These are phyloP conservation scores for Kwoniella mangroviensis DNA, from an alignment of 768 basidiomycete genomes.

Conservation along the genomic window DNA sequence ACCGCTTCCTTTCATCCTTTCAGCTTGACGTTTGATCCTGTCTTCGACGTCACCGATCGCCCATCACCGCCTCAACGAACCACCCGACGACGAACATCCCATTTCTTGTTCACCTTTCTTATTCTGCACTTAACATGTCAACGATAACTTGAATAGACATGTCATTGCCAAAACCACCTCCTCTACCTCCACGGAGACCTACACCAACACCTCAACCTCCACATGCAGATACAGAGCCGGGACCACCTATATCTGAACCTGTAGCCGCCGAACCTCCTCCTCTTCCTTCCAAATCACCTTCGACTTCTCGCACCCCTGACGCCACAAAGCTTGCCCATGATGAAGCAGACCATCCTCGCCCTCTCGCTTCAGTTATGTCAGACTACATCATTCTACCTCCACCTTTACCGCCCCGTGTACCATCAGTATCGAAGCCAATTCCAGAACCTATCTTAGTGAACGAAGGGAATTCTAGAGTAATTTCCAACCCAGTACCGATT, in stretches of 20 bases:
- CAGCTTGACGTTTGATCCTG: too few species aligned
- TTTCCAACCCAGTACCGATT: not conserved
- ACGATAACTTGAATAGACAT: not conserved
- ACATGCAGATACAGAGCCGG: not conserved
- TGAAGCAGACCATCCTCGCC: not conserved
- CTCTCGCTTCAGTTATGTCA: not conserved
- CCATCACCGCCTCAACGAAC: not conserved
- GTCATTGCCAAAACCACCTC: conserved; percentile 7
- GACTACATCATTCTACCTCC: not conserved
- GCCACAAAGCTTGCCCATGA: not conserved
- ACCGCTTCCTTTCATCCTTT: too few species aligned
- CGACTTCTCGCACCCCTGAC: not conserved
- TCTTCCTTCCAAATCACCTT: not conserved
- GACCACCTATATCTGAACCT: not conserved
- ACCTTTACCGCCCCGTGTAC: conserved; percentile 10
- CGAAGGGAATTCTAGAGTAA: not conserved
- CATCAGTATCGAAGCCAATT: conserved; percentile 1
- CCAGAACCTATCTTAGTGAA: not conserved
- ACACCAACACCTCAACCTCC: not conserved
- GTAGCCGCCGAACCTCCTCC: not conserved
- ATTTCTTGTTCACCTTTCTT: too few species aligned
- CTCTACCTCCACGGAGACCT: conserved; percentile 14
- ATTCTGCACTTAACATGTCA: not conserved
- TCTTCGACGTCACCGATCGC: not conserved
- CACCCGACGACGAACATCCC: not conserved